Percentiles rank a stretch among this genome's conserved stretches.
These are phyloP conservation scores for Pythium oligandrum DNA, from an alignment of 352 stramenopile genomes.

Conservation along the genomic window DNA sequence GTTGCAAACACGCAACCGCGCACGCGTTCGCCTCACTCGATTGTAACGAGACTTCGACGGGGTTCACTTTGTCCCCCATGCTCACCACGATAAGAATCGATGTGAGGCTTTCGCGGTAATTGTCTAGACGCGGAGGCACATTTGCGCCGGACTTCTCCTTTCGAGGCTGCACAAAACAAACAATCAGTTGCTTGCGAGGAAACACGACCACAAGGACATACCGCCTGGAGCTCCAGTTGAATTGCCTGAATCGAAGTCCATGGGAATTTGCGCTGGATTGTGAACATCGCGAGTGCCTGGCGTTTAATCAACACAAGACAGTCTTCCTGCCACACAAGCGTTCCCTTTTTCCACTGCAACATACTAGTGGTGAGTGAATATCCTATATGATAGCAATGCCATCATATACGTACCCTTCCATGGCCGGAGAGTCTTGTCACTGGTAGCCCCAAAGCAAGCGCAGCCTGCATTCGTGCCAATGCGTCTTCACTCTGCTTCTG, in stretches of 20 bases:
- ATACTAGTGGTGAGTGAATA: too few species aligned
- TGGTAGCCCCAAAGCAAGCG: too few species aligned
- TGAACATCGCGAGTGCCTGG: background rate
- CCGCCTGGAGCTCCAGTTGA: background rate
- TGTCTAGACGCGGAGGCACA: too few species aligned
- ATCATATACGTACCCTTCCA: too few species aligned
- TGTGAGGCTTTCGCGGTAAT: conserved; percentile 10
- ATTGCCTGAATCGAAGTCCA: background rate
- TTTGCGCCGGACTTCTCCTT: too few species aligned
- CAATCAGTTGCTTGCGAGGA: conserved; percentile 24
- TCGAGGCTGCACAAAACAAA: conserved; percentile 23
- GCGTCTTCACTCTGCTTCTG: too few species aligned
- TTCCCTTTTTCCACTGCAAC: too few species aligned
- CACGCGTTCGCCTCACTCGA: conserved; percentile 19
- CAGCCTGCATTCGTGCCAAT: too few species aligned
- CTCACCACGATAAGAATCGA: conserved; percentile 35
- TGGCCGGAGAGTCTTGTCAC: too few species aligned
- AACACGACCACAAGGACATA: conserved; percentile 19
- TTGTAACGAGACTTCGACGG: conserved; percentile 26
- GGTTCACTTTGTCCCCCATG: conserved; percentile 21
- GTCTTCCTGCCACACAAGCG: background rate
- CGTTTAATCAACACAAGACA: background rate
- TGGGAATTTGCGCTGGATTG: background rate
- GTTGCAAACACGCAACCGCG: conserved; percentile 22
- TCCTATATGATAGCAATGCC: too few species aligned